Conservation (phyloP, 257 asterid species). For the Solanum etuberosum region DNA sequence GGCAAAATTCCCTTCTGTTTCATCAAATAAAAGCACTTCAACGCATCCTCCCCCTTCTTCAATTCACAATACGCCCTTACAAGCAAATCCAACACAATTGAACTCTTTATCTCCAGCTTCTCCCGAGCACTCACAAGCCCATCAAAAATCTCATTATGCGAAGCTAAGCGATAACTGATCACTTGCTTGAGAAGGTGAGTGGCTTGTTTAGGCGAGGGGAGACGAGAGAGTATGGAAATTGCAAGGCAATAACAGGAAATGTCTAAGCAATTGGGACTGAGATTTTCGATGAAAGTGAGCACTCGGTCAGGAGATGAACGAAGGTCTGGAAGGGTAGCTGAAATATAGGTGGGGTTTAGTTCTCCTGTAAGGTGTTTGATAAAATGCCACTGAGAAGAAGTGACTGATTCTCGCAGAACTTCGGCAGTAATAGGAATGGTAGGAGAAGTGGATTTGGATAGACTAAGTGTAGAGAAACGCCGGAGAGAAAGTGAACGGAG, state of each 20-base stretch:
- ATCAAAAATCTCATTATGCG: conserved; percentile 14
- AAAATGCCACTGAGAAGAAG: conserved; percentile 49
- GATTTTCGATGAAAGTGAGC: conserved; percentile 18
- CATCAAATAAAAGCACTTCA: conserved; percentile 38
- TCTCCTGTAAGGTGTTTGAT: conserved; percentile 36
- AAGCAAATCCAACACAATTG: conserved; percentile 37
- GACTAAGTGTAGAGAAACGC: conserved; percentile 4
- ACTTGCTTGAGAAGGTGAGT: conserved; percentile 29
- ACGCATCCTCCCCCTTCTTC: conserved; percentile 29
- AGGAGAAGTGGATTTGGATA: background rate
- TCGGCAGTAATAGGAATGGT: conserved; percentile 2
- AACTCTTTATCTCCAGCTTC: conserved; percentile 25
- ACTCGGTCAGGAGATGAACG: conserved; percentile 25
- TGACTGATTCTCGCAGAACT: background rate
- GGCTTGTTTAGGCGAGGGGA: conserved; percentile 32
- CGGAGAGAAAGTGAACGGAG: background rate
- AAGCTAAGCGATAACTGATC: conserved; percentile 9
- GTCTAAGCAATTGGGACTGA: conserved; percentile 15
- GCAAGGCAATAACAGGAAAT: conserved; percentile 36
- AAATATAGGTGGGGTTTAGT: conserved; percentile 22
- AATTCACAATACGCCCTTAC: conserved; percentile 37
- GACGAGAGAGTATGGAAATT: conserved; percentile 31
- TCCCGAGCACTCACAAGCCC: conserved; percentile 30
- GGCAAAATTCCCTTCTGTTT: conserved; percentile 21
- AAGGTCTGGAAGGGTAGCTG: conserved; percentile 28